Percentiles rank a stretch among this genome's conserved stretches.
phyloP scores from a whole-genome alignment of 371 early-diverging fungal species.

The Lichtheimia ornata region DNA sequence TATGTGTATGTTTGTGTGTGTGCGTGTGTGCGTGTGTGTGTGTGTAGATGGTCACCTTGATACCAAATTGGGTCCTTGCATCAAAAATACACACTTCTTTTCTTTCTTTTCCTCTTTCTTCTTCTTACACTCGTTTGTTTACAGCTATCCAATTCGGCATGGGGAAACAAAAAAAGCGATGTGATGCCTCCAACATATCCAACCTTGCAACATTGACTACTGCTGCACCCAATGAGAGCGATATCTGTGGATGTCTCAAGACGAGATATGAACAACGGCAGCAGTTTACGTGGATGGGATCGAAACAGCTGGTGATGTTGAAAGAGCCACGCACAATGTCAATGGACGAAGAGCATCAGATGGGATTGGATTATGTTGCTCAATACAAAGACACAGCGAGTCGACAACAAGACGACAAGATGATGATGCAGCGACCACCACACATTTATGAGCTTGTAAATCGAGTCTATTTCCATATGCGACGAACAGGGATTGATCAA shows the following conservation, averaged over 20 bases:
- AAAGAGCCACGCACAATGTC: conserved; percentile 54
- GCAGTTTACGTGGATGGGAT: conserved; percentile 66
- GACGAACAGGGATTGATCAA: conserved; percentile 45
- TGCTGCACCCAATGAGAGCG: conserved; percentile 20
- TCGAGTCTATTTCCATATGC: conserved; percentile 44
- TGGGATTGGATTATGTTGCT: conserved; percentile 46
- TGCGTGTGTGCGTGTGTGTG: too few relatives aligned
- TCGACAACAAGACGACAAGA: conserved; percentile 17
- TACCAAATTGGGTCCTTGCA: too few relatives aligned
- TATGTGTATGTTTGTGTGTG: too few relatives aligned
- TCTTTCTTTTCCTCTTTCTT: neutral
- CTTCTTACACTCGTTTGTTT: neutral
- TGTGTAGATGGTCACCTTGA: too few relatives aligned
- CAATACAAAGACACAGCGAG: conserved; percentile 31
- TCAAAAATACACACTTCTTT: neutral
- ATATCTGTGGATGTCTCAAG: conserved; percentile 48
- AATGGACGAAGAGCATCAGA: conserved; percentile 25
- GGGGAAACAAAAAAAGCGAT: neutral
- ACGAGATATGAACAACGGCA: conserved; percentile 46
- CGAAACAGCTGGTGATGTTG: conserved; percentile 47
- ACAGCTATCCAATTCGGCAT: neutral
- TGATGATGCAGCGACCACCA: conserved; percentile 44
- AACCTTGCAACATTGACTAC: conserved; percentile 19
- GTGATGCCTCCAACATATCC: conserved; percentile 18
- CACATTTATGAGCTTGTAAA: conserved; percentile 42